These are phyloP conservation scores for Aspergillus terreus DNA, from an alignment of 2,329 filamentous ascomycete genomes.

Conservation along the genomic window DNA sequence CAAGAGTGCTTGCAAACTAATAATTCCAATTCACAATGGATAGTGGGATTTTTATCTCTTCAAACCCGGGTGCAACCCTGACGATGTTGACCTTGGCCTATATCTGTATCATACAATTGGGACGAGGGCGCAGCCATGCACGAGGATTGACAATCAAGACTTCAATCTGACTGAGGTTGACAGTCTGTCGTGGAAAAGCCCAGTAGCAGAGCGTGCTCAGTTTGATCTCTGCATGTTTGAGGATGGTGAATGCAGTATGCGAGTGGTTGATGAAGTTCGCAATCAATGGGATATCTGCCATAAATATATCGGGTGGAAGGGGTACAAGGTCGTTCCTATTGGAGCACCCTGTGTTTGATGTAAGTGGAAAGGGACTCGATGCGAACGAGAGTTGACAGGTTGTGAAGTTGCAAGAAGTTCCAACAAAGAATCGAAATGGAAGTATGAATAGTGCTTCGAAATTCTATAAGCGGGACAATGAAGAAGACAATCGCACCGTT, in stretches of 20 bases:
- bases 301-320: not conserved
- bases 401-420: too few relatives aligned
- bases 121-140: not conserved
- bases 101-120: not conserved
- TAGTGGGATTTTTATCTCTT: conserved; percentile 1
- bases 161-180: not conserved
- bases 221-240: conserved; percentile 1
- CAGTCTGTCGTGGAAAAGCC: conserved; percentile 2
- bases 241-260: not conserved
- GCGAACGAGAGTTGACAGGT: too few relatives aligned
- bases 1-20: not conserved
- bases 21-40: not conserved
- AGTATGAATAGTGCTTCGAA: too few relatives aligned
- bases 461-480: too few relatives aligned
- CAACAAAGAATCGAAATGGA: too few relatives aligned
- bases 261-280: not conserved
- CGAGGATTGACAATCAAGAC: not conserved
- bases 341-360: not conserved
- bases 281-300: conserved; percentile 3
- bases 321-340: conserved; percentile 2
- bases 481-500: too few relatives aligned
- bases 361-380: too few relatives aligned
- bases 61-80: not conserved
- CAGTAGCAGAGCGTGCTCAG: not conserved
- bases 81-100: not conserved